Base-by-base conservation (phyloP, 345 rosid species). In the Hypericum androsaemum region DNA sequence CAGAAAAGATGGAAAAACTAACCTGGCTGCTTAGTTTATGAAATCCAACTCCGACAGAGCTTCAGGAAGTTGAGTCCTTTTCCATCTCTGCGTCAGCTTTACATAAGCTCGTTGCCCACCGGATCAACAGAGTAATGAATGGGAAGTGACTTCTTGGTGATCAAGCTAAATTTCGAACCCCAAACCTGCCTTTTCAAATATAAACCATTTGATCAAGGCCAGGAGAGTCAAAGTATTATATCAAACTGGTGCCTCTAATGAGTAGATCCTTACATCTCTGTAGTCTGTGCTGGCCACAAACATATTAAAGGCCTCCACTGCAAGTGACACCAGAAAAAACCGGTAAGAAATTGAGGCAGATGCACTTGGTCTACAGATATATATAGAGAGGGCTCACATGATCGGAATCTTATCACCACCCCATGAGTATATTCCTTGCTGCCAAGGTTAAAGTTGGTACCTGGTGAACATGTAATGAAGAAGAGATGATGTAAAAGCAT, bases 41-140 rank as follows among this genome's bases (percentile, higher is more conserved):
- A n/a, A n/a, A n/a, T n/a, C n/a, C n/a, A n/a, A n/a, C n/a, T n/a
- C n/a, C n/a, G n/a, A n/a, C n/a, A n/a, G n/a, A 22, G 32, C 32
- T 22, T 22, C 32, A 22, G 32, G 32, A 22, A 22, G 32, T 22
- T 22, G 32, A 22, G 32, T 22, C 32, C 1, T 22, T n/a, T 1
- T 22, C 2, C 32, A 22, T 22, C 32, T 22, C 32, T 4, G 32
- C 32, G 1, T 22, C 32, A 22, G 32, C 32, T 22, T 22, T 84
- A 89, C 94, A 90, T 87, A 60, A 86, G 53, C 65, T 90, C 87
- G 3, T 77, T 73, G 53, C 96, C 89, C 22, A 82, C 87, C 0
- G 96, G 96, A 72, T 90, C 85, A 56, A 90, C 82, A 39, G 82
- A 70, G 66, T 74, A 84, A 68, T 80, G 81, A 58, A 86, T 41